These are phyloP conservation scores for Globisporangium apiculatum DNA, from an alignment of 352 stramenopile species.

Conservation along the genomic window DNA sequence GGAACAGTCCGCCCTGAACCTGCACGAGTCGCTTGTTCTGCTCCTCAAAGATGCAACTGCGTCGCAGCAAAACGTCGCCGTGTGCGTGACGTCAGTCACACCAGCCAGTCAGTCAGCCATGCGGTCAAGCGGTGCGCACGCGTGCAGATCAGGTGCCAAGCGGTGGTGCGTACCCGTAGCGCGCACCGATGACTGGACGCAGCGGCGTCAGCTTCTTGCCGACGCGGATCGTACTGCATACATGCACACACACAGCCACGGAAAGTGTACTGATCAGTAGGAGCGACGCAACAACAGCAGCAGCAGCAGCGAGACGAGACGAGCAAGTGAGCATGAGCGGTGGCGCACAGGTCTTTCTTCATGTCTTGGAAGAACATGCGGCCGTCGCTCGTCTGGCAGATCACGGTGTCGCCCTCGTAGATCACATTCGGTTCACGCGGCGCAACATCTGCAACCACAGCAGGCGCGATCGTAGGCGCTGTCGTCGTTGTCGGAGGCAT, in stretches of 20 bases:
- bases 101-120: neutral
- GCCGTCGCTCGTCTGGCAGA: slow-evolving; percentile 81
- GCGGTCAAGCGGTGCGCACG: neutral
- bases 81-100: neutral
- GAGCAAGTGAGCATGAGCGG: neutral
- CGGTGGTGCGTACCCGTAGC: slow-evolving; percentile 39
- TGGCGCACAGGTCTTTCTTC: slow-evolving; percentile 54
- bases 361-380: slow-evolving; percentile 82
- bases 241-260: neutral
- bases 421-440: slow-evolving; percentile 61
- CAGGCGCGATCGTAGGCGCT: neutral
- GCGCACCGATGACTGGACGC: slow-evolving; percentile 63
- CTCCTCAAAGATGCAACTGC: slow-evolving; percentile 74
- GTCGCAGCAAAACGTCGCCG: neutral
- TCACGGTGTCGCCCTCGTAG: slow-evolving; percentile 81
- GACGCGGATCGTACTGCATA: slow-evolving; percentile 52
- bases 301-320: neutral
- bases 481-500: neutral
- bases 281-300: neutral
- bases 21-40: slow-evolving; percentile 75
- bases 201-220: slow-evolving; percentile 73
- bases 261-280: neutral
- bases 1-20: slow-evolving; percentile 70
- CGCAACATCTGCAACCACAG: neutral
- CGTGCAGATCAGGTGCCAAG: neutral